Evolutionary conservation across 805 yeast species (phyloP).

Genomic region (Nakazawaea peltata): DNA sequence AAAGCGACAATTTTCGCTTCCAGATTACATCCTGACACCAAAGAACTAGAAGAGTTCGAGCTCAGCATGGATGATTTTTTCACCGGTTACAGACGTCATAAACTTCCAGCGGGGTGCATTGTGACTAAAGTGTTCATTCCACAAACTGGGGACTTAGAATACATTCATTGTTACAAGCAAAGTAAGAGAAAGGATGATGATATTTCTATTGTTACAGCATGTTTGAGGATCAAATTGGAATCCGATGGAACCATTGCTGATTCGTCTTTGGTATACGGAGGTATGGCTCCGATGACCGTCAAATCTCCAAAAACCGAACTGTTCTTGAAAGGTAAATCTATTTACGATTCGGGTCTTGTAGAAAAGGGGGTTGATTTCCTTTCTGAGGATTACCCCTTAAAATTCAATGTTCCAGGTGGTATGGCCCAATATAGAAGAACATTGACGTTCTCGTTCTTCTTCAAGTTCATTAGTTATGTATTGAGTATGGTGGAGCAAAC

Average conservation of each 20-base stretch:
- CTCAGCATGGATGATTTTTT: constrained; percentile 33
- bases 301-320: constrained; percentile 27
- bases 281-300: constrained; percentile 39
- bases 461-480: constrained; percentile 30
- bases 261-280: constrained; percentile 34
- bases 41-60: constrained; percentile 16
- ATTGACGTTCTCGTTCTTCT: constrained; percentile 36
- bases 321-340: constrained; percentile 15
- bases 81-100: constrained; percentile 33
- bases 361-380: constrained; percentile 23
- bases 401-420: constrained; percentile 40
- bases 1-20: constrained; percentile 30
- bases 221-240: constrained; percentile 22
- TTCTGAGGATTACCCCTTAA: constrained; percentile 26
- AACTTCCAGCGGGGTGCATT: constrained; percentile 26
- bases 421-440: constrained; percentile 38
- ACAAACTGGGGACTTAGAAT: constrained; percentile 26
- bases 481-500: constrained; percentile 11
- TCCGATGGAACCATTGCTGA: constrained; percentile 18
- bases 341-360: constrained; percentile 17
- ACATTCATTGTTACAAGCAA: constrained; percentile 33
- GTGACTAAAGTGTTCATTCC: constrained; percentile 32
- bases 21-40: constrained; percentile 16
- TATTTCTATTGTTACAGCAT: constrained; percentile 39
- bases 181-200: constrained; percentile 43